Conservation (phyloP, 176 grass and related monocot species). For the Phoenix roebelenii region DNA sequence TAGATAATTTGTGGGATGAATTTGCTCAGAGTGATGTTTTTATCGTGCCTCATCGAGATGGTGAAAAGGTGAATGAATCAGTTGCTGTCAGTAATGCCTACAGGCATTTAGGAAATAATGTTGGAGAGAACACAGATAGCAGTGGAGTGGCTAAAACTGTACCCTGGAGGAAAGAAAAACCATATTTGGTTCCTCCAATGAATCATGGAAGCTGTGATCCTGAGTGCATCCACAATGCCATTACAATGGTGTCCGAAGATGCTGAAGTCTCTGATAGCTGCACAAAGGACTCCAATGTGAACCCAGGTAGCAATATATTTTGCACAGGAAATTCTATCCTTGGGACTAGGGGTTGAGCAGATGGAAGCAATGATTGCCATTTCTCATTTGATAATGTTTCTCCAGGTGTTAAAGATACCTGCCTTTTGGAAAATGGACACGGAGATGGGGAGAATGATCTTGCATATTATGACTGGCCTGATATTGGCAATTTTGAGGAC, state of each 20-base stretch:
- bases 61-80: slow-evolving; percentile 22
- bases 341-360: slow-evolving; percentile 33
- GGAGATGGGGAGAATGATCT: slow-evolving; percentile 63
- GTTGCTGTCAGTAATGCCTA: slow-evolving; percentile 9
- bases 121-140: slow-evolving; percentile 4
- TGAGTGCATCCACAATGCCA: slow-evolving; percentile 19
- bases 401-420: slow-evolving; percentile 29
- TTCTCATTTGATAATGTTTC: slow-evolving; percentile 36
- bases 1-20: slow-evolving; percentile 46
- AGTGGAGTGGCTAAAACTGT: slow-evolving; percentile 7
- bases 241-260: slow-evolving; percentile 20
- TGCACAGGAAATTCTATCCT: slow-evolving; percentile 16
- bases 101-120: slow-evolving; percentile 18
- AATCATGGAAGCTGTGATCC: slow-evolving; percentile 20
- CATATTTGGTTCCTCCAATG: slow-evolving; percentile 9
- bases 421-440: slow-evolving; percentile 22
- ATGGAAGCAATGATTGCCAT: slow-evolving; percentile 30
- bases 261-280: slow-evolving; percentile 10
- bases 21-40: slow-evolving; percentile 30
- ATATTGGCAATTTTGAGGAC: slow-evolving; percentile 88
- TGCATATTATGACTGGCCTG: slow-evolving; percentile 72
- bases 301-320: slow-evolving; percentile 16
- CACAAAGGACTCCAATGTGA: slow-evolving; percentile 21
- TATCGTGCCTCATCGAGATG: not conserved
- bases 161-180: slow-evolving; percentile 15